Evolutionary conservation across 805 yeast genomes (phyloP).

Genomic region (Hanseniaspora lachancei): DNA sequence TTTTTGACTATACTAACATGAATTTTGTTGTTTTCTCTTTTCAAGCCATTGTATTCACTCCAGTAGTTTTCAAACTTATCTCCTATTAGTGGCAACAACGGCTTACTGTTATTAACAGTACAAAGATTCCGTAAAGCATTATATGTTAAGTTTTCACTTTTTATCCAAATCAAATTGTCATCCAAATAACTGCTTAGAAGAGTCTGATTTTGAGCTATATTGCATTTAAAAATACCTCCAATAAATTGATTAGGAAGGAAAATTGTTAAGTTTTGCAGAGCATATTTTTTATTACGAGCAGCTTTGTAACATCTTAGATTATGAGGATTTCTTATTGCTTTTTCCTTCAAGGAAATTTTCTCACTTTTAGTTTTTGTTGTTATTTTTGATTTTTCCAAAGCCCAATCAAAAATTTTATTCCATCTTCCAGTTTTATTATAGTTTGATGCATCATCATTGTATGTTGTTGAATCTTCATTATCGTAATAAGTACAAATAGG

Average conservation of each 20-base stretch:
- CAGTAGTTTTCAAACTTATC: slow-evolving; percentile 39
- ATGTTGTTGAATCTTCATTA: not conserved
- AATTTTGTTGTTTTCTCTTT: slow-evolving; percentile 14
- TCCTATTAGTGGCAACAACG: slow-evolving; percentile 47
- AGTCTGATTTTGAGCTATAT: slow-evolving; percentile 23
- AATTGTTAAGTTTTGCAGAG: slow-evolving; percentile 32
- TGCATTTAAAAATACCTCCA: slow-evolving; percentile 51
- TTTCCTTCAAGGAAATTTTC: slow-evolving; percentile 12
- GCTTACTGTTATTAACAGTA: slow-evolving; percentile 27
- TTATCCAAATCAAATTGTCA: slow-evolving; percentile 11
- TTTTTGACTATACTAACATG: slow-evolving; percentile 29
- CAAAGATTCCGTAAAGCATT: slow-evolving; percentile 26
- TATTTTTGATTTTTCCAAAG: not conserved
- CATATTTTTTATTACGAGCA: slow-evolving; percentile 45
- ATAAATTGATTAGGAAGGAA: slow-evolving; percentile 47
- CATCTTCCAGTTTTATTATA: not conserved
- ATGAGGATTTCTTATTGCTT: slow-evolving; percentile 15
- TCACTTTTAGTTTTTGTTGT: not conserved
- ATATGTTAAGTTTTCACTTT: slow-evolving; percentile 7
- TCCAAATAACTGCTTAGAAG: slow-evolving; percentile 18
- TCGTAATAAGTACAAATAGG: slow-evolving; percentile 32
- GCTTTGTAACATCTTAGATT: slow-evolving; percentile 39
- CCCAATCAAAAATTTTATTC: not conserved
- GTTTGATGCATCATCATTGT: not conserved
- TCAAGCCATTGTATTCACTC: slow-evolving; percentile 27